phyloP scores from a whole-genome alignment of 345 rosid species.

The Salix suchowensis region DNA sequence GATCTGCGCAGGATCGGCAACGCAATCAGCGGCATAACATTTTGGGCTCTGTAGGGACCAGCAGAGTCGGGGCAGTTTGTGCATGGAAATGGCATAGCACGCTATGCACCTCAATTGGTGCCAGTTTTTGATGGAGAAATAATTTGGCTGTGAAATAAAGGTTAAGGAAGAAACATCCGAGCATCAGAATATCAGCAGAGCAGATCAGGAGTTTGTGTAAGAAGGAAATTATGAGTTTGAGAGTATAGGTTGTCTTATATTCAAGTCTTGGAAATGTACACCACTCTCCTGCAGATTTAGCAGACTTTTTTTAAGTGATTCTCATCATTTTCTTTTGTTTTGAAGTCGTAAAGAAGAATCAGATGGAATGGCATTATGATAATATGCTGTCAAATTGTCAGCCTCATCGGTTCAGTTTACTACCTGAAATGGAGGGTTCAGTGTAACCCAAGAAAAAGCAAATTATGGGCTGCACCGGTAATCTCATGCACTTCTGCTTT shows the following conservation, averaged over 20 bases:
- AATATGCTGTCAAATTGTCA: not conserved
- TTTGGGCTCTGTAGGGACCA: not conserved
- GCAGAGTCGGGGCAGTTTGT: constrained; percentile 15
- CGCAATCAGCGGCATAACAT: constrained; percentile 20
- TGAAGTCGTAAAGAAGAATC: too few species aligned
- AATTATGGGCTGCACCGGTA: not conserved
- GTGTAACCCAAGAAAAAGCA: not conserved
- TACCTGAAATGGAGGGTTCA: not conserved
- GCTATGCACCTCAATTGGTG: constrained; percentile 35
- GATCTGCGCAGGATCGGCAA: constrained; percentile 39
- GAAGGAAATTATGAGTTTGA: not conserved
- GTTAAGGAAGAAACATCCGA: constrained; percentile 14
- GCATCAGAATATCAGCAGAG: constrained; percentile 11
- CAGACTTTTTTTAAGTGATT: not conserved
- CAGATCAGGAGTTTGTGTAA: constrained; percentile 32
- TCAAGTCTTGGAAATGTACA: too few species aligned
- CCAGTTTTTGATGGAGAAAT: constrained; percentile 3
- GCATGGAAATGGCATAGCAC: constrained; percentile 49
- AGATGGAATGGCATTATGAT: not conserved
- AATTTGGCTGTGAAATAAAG: not conserved
- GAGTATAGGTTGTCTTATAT: not conserved
- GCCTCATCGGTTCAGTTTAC: not conserved
- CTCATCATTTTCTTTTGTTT: not conserved
- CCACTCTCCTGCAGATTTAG: not conserved
- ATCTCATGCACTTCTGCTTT: not conserved